Conservation (phyloP, 306 rosid species). For the Ziziphus jujuba region DNA sequence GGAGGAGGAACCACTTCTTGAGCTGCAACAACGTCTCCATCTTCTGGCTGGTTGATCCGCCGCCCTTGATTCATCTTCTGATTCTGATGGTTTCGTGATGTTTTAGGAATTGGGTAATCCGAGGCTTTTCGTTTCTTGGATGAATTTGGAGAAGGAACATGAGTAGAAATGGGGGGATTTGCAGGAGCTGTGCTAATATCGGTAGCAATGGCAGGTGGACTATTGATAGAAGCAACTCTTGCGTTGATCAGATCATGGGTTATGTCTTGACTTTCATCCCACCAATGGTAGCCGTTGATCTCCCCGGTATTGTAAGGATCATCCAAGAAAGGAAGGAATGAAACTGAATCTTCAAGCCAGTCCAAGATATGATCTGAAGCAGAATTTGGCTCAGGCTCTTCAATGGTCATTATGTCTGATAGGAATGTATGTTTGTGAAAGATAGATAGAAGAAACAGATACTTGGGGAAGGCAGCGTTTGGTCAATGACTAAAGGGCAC, state of each 20-base stretch:
- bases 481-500: conserved; percentile 53
- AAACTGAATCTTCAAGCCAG: conserved; percentile 74
- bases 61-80: conserved; percentile 40
- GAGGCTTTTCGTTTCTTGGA: conserved; percentile 60
- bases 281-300: conserved; percentile 52
- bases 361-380: conserved; percentile 68
- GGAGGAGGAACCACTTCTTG: conserved; percentile 30
- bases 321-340: conserved; percentile 71
- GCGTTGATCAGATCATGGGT: conserved; percentile 40
- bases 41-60: conserved; percentile 25
- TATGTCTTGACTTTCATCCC: conserved; percentile 58
- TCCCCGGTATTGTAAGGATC: conserved; percentile 50
- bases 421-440: background rate
- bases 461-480: conserved; percentile 22
- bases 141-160: conserved; percentile 37
- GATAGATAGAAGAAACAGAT: conserved; percentile 13
- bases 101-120: conserved; percentile 32
- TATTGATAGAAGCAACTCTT: conserved; percentile 28
- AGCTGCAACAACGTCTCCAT: conserved; percentile 31
- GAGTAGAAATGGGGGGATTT: conserved; percentile 30
- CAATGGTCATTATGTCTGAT: conserved; percentile 50
- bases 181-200: conserved; percentile 27
- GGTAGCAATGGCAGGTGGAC: conserved; percentile 24
- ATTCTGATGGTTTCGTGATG: conserved; percentile 35
- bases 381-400: conserved; percentile 49